A percentile compares a stretch with the other conserved stretches of the same genome.
Evolutionary conservation across 805 yeast genomes (phyloP).

Genomic region (Candida berthetii): DNA sequence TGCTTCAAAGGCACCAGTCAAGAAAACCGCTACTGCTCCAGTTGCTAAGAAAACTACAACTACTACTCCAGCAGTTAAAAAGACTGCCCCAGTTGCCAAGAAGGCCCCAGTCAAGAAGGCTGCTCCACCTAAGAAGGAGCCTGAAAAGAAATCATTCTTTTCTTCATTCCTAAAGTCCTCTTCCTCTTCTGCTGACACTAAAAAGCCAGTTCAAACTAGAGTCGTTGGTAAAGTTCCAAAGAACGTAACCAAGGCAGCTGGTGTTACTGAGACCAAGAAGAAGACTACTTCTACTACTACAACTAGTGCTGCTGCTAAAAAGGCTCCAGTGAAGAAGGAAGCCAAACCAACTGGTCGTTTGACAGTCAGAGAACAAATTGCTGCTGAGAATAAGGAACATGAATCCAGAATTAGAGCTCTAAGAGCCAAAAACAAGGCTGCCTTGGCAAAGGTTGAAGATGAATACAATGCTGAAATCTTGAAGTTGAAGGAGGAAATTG

Average conservation of each 20-base stretch:
- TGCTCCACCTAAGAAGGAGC: neutral
- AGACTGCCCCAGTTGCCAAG: neutral
- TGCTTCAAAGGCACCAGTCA: neutral
- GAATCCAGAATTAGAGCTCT: constrained; percentile 8
- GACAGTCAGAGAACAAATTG: constrained; percentile 15
- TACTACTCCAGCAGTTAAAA: neutral
- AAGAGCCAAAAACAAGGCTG: constrained; percentile 11
- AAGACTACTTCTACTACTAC: neutral
- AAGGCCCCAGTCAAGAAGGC: neutral
- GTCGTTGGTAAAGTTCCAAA: neutral
- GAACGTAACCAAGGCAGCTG: neutral
- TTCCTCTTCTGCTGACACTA: neutral
- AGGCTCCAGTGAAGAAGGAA: neutral
- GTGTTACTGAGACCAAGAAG: neutral
- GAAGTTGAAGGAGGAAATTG: constrained; percentile 16
- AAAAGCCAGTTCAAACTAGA: neutral
- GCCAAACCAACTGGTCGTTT: constrained; percentile 2
- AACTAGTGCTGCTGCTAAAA: neutral
- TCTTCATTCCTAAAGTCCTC: neutral
- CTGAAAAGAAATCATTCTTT: neutral
- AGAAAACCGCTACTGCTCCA: neutral
- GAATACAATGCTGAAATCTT: constrained; percentile 15
- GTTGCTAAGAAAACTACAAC: neutral
- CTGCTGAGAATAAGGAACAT: constrained; percentile 11
- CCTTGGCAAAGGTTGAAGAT: constrained; percentile 12